Base-by-base conservation (phyloP, 2,329 filamentous ascomycete genomes). In the Apiospora pterosperma region DNA sequence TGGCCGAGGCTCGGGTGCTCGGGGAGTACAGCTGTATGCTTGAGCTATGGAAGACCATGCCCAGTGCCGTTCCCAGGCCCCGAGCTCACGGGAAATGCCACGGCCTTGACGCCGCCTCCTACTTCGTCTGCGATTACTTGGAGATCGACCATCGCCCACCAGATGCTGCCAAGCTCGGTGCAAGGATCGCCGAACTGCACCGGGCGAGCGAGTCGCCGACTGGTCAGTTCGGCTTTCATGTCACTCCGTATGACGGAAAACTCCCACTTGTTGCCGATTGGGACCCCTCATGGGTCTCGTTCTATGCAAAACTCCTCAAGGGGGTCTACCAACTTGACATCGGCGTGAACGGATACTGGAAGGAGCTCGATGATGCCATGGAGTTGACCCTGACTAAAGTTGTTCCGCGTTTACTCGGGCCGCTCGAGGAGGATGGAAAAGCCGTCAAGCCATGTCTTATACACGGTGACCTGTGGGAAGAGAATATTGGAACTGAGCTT, bases 391-490 rank as follows among this genome's bases (percentile, higher is more conserved):
- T 68, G 5, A 44, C 55, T 2, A 66, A 58, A 28, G 59, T 69
- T 4, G 66, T 71, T 34, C 68, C 69, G 21, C 68, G 68, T 6
- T 44, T 71, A 0, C 64, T 71, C 5, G 66, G 67, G 8, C 59
- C 66, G 1, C 55, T 71, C 5, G 63, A 63, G 34, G 25, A 67
- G 1, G 65, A 67, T 1, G 67, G 66, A 2, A 55, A 65, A 10
- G 63, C 66, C 4, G 62, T 70, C 2, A 70, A 70, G 31, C 68
- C 67, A 10, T 64, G 62, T 8, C 63, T 70, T 28, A 71, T 71
- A 59, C 70, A 71, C 19, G 70, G 69, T 1, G 68, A 71, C 19
- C 66, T 71, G 10, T 70, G 69, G 69, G 68, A 70, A 25, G 65
- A 64, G 23, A 71, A 69, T 34, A 67, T 70, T 38, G 67, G 69